Conservation (phyloP, 176 grass and related monocot genomes). For the Juncus inflexus region DNA sequence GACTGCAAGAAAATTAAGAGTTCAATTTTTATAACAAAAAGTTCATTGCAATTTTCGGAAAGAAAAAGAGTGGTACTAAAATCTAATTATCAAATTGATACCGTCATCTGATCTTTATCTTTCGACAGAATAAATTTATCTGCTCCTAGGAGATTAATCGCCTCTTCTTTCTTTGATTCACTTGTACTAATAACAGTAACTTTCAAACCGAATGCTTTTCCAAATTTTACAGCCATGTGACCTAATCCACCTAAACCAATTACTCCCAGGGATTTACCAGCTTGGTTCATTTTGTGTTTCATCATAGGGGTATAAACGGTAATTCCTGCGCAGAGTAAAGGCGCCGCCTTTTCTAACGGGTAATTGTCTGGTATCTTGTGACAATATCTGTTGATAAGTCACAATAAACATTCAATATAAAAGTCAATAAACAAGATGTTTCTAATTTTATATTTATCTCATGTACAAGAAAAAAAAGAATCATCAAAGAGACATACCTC, state of each 20-base stretch:
- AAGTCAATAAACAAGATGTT: no score
- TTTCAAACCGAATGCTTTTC: conserved; percentile 40
- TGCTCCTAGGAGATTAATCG: conserved; percentile 33
- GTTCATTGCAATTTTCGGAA: background rate
- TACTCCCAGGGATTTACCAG: conserved; percentile 44
- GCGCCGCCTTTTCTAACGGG: conserved; percentile 30
- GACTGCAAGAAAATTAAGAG: conserved; percentile 26
- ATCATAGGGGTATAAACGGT: conserved; percentile 45
- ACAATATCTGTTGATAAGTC: conserved; percentile 9
- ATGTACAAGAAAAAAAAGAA: no score
- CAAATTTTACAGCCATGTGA: conserved; percentile 48
- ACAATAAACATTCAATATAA: background rate
- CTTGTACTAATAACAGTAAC: conserved; percentile 53
- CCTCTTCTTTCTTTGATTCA: conserved; percentile 35
- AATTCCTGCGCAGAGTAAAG: conserved; percentile 46
- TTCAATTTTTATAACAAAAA: background rate
- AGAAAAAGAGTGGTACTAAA: background rate
- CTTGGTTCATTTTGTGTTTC: conserved; percentile 32
- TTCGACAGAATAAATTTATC: conserved; percentile 34
- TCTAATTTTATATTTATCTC: background rate
- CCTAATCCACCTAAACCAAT: conserved; percentile 47
- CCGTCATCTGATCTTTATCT: conserved; percentile 16
- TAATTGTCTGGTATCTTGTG: conserved; percentile 34
- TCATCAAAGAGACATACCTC: conserved; percentile 11
- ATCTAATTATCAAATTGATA: background rate